Evolutionary conservation across 345 rosid species (phyloP).

Genomic region (Turritis glabra): DNA sequence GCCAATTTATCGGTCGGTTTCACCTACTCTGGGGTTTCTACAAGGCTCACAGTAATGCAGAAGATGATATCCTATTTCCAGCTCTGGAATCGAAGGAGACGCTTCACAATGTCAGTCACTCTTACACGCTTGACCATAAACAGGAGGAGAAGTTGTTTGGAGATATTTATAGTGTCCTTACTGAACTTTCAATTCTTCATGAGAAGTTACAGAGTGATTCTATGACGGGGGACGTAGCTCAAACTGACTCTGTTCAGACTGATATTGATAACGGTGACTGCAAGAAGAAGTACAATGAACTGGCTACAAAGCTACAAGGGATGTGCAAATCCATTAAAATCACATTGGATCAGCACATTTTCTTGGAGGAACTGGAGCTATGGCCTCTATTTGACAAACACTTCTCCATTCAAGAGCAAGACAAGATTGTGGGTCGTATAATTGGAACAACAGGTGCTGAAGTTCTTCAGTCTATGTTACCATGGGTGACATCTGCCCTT

Average conservation of each 20-base stretch:
- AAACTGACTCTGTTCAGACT: constrained; percentile 32
- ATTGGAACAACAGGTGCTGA: constrained; percentile 94
- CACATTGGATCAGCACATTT: constrained; percentile 81
- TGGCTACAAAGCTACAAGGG: constrained; percentile 85
- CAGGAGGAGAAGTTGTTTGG: constrained; percentile 89
- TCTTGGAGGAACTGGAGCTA: constrained; percentile 81
- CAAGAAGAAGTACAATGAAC: constrained; percentile 60
- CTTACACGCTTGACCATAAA: constrained; percentile 85
- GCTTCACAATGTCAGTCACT: constrained; percentile 93
- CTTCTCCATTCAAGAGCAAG: constrained; percentile 84
- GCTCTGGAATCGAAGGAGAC: constrained; percentile 93
- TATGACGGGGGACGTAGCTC: constrained; percentile 39
- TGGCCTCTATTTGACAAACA: constrained; percentile 85
- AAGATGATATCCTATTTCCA: constrained; percentile 94
- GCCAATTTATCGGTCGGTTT: constrained; percentile 81
- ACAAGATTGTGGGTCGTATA: constrained; percentile 85
- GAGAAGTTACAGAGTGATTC: constrained; percentile 46
- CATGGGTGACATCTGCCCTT: constrained; percentile 93
- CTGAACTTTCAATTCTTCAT: constrained; percentile 65
- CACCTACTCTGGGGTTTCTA: constrained; percentile 87
- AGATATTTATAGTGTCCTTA: constrained; percentile 71
- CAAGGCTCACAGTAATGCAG: constrained; percentile 94
- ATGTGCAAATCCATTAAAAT: constrained; percentile 93
- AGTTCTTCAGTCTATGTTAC: constrained; percentile 90
- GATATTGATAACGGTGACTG: constrained; percentile 33